Percentiles rank a stretch among this genome's conserved stretches.
These are phyloP conservation scores for Trichoderma sp. DNA, from an alignment of 2,329 filamentous ascomycete species.

Conservation along the genomic window DNA sequence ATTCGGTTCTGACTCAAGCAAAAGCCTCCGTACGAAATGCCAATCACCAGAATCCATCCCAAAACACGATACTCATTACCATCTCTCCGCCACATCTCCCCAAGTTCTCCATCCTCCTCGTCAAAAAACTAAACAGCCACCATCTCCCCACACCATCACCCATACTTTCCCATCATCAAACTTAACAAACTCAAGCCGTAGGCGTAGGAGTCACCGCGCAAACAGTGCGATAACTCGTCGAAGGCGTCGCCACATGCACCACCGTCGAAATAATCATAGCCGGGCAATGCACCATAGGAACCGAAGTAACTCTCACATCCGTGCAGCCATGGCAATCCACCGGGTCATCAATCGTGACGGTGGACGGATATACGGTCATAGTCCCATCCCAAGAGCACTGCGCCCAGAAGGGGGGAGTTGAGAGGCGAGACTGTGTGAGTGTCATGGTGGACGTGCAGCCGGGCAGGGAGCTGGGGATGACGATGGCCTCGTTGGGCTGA, in stretches of 20 bases:
- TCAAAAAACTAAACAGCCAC: background rate
- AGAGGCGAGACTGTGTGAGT: conserved; percentile 25
- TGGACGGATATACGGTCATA: conserved; percentile 30
- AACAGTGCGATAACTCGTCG: conserved; percentile 30
- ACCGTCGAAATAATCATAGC: conserved; percentile 26
- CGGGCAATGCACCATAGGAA: conserved; percentile 30
- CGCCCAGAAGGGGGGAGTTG: conserved; percentile 33
- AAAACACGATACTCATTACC: background rate
- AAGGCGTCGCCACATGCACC: conserved; percentile 25
- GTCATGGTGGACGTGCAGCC: conserved; percentile 30
- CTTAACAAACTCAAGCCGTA: background rate
- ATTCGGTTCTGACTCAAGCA: background rate
- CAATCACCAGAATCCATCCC: background rate
- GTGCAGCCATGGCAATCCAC: conserved; percentile 37
- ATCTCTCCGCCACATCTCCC: background rate
- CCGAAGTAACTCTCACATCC: conserved; percentile 24
- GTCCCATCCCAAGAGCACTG: conserved; percentile 28
- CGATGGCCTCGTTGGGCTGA: background rate
- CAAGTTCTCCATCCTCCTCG: background rate
- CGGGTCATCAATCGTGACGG: conserved; percentile 25
- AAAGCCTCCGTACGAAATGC: background rate
- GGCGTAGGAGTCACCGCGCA: conserved; percentile 25
- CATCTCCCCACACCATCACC: background rate
- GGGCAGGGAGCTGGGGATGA: background rate
- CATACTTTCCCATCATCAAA: background rate